Evolutionary conservation across 208 protist genomes (phyloP), one percentile per base, ranked within the genome.

Genomic region (Zelonia costaricensis): DNA sequence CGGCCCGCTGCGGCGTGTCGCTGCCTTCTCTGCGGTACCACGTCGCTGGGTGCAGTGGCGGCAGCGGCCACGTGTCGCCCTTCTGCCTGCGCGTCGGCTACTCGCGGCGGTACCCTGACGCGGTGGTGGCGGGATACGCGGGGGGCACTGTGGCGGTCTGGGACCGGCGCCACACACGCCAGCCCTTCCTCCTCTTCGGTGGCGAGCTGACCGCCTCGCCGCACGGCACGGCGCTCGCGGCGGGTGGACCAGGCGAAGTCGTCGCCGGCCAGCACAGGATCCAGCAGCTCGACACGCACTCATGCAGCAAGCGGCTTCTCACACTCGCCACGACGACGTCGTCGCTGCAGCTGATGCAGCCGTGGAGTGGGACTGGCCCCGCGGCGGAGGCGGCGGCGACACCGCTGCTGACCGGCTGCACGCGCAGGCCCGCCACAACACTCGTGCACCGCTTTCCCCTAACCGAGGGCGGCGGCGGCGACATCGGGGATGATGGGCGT

Each of bases 31-130:
- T 54, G n/a, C 56, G 44, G 31, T 64, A 42, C 20, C 10, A 27
- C 38, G 43, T 62, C 23, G 44, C 20, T 33, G 27, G 20, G 18
- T 15, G 35, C 28, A 18, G 30, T 39, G 36, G 33, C 15, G 40
- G 25, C 12, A 18, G 55, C 39, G 22, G 33, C 27, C 28, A 30
- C 13, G 66, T 51, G 22, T 52, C 64, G n/a, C 57, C 55, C 25
- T 61, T 74, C 30, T 80, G 67, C 25, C 48, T 81, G 52, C 62
- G 49, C 6, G 49, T 80, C 25, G 55, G 73, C 44, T 88, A 89
- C 69, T 78, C 82, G 16, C 69, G 74, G n/a, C 81, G 87, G 12
- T 93, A 87, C 51, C 66, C 83, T 1, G 69, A 91, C 40, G 63
- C 78, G 35, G 52, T 91, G 6, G 69, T 82, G 43, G 78, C 76